Conservation (phyloP, 345 rosid genomes). For the Hypericum androsaemum region DNA sequence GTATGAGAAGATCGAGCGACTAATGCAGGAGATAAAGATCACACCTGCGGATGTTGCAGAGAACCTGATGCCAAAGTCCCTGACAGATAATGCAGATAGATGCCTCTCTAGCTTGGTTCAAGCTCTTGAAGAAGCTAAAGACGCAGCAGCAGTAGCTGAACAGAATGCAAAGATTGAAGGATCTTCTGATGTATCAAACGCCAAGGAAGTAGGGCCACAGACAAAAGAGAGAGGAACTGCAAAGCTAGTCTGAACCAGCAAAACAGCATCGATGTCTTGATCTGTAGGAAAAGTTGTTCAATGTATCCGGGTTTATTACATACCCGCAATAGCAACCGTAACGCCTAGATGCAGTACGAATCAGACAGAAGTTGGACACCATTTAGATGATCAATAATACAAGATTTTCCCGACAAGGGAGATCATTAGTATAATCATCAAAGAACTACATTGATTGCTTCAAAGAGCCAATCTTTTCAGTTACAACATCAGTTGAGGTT, state of each 20-base stretch:
- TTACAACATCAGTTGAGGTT: slow-evolving; percentile 37
- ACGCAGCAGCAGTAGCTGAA: not conserved
- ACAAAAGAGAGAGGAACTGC: not conserved
- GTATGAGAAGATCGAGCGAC: not conserved
- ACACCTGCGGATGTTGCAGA: slow-evolving; percentile 12
- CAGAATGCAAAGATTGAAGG: not conserved
- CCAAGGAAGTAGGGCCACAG: not conserved
- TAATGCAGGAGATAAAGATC: slow-evolving; percentile 7
- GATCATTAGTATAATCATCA: slow-evolving; percentile 6
- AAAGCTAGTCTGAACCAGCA: not conserved
- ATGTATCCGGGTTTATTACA: too few relatives aligned
- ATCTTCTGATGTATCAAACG: too few relatives aligned
- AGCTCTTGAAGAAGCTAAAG: slow-evolving; percentile 7
- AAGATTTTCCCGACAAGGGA: slow-evolving; percentile 2
- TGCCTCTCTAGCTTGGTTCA: not conserved
- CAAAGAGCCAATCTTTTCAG: slow-evolving; percentile 27
- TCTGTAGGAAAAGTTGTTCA: too few relatives aligned
- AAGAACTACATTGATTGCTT: slow-evolving; percentile 24
- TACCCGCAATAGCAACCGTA: too few relatives aligned
- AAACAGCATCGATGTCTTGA: too few relatives aligned
- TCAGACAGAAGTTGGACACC: too few relatives aligned
- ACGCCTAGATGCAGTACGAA: not conserved
- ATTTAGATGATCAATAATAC: not conserved
- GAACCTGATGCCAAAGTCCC: slow-evolving; percentile 5
- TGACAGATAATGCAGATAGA: not conserved